A percentile compares a stretch with the other conserved stretches of the same genome.
Conservation (phyloP, 2,329 filamentous ascomycete genomes). For the Metarhizium anisopliae region DNA sequence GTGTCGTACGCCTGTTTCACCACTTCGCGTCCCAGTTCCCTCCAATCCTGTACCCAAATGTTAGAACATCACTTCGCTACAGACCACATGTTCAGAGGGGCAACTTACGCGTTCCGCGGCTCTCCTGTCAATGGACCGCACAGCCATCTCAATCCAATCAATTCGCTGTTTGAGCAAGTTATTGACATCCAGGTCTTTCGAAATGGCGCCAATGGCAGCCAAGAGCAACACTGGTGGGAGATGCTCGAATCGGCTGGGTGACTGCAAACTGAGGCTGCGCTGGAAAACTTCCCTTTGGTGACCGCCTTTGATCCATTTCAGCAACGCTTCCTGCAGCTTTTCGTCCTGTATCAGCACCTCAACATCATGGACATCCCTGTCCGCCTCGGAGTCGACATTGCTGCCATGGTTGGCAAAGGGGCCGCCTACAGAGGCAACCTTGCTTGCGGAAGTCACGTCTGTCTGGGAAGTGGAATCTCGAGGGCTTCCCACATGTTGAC, state of each 20-base stretch:
- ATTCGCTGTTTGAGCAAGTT: conserved; percentile 46
- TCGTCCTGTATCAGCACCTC: conserved; percentile 52
- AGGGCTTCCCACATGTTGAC: conserved; percentile 23
- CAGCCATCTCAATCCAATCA: conserved; percentile 50
- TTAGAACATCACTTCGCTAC: conserved; percentile 10
- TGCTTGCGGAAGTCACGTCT: conserved; percentile 21
- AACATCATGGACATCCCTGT: conserved; percentile 49
- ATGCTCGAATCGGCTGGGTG: conserved; percentile 36
- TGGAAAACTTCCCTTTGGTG: conserved; percentile 56
- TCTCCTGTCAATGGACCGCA: conserved; percentile 42
- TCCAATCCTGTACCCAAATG: conserved; percentile 21
- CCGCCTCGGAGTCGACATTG: conserved; percentile 24
- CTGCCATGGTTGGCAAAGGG: conserved; percentile 26
- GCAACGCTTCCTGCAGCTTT: conserved; percentile 52
- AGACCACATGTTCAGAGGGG: not conserved
- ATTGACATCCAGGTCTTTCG: conserved; percentile 45
- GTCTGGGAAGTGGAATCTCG: conserved; percentile 16
- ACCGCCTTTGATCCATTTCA: conserved; percentile 58
- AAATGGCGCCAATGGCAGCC: conserved; percentile 56
- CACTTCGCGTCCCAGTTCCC: conserved; percentile 14
- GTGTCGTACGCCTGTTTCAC: conserved; percentile 22
- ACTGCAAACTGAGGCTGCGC: conserved; percentile 28
- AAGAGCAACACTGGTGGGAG: conserved; percentile 54
- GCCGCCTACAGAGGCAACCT: conserved; percentile 24
- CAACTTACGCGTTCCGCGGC: conserved; percentile 41